These are phyloP conservation scores for Eucalyptus leucophloia DNA, from an alignment of 345 rosid genomes.

Conservation along the genomic window DNA sequence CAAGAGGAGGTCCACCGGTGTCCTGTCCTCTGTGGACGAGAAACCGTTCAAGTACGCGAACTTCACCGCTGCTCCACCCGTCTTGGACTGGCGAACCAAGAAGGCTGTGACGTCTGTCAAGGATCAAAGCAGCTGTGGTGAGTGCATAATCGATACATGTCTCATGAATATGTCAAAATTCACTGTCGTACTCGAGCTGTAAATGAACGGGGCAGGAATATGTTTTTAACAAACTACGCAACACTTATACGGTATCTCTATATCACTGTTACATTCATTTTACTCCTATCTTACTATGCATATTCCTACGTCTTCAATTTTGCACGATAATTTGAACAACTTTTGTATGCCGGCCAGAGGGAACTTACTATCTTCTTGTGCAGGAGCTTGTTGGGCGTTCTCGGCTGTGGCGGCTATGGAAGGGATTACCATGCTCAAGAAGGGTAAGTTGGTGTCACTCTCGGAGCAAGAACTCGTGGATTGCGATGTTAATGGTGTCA, in stretches of 20 bases:
- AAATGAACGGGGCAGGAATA: background rate
- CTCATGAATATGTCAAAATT: background rate
- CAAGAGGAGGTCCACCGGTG: background rate
- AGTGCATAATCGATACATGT: background rate
- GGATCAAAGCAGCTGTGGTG: constrained; percentile 35
- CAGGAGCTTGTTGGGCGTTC: constrained; percentile 64
- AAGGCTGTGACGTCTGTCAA: constrained; percentile 33
- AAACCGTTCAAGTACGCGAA: background rate
- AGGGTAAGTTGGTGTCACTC: constrained; percentile 30
- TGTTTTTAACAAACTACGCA: background rate
- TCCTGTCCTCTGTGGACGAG: background rate
- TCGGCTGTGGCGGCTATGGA: constrained; percentile 49
- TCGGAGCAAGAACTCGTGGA: constrained; percentile 57
- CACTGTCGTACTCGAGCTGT: background rate
- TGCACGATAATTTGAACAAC: background rate
- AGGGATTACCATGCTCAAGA: constrained; percentile 26
- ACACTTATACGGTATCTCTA: background rate
- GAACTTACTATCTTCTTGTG: background rate
- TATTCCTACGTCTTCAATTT: background rate
- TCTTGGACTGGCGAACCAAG: constrained; percentile 23
- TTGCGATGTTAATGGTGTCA: constrained; percentile 5
- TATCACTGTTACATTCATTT: background rate
- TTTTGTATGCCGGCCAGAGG: background rate
- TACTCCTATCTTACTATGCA: background rate
- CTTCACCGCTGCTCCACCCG: constrained; percentile 1